phyloP scores from a whole-genome alignment of 805 yeast species.

The Wickerhamiella allomyrinae region DNA sequence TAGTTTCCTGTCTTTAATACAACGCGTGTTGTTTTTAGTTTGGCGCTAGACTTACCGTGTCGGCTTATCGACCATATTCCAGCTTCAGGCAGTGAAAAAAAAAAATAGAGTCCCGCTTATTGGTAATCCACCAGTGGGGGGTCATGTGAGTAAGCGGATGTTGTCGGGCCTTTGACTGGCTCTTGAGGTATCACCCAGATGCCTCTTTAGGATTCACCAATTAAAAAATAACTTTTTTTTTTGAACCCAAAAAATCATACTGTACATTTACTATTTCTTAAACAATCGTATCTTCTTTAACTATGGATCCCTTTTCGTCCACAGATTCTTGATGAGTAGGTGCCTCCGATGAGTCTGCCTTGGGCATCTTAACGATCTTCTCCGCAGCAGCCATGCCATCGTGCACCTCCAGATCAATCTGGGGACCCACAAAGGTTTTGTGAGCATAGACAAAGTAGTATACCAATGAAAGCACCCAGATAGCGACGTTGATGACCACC shows the following conservation, averaged over 20 bases:
- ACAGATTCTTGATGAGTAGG: too few species aligned
- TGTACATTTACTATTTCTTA: too few species aligned
- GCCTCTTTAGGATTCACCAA: too few species aligned
- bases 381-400: background rate
- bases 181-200: too few species aligned
- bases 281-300: too few species aligned
- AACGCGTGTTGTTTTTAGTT: background rate
- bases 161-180: too few species aligned
- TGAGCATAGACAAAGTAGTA: conserved; percentile 39
- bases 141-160: background rate
- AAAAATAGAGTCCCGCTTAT: background rate
- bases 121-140: background rate
- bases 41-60: conserved; percentile 1
- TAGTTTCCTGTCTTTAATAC: background rate
- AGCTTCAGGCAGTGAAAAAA: background rate
- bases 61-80: background rate
- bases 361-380: background rate
- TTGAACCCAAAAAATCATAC: too few species aligned
- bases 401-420: background rate
- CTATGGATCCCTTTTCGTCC: too few species aligned
- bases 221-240: too few species aligned
- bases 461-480: conserved; percentile 38
- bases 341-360: too few species aligned
- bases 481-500: conserved; percentile 45
- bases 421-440: conserved; percentile 42